Evolutionary conservation across 1,139 yeast genomes (phyloP).

Genomic region (Yamadazyma songkhlaensis): DNA sequence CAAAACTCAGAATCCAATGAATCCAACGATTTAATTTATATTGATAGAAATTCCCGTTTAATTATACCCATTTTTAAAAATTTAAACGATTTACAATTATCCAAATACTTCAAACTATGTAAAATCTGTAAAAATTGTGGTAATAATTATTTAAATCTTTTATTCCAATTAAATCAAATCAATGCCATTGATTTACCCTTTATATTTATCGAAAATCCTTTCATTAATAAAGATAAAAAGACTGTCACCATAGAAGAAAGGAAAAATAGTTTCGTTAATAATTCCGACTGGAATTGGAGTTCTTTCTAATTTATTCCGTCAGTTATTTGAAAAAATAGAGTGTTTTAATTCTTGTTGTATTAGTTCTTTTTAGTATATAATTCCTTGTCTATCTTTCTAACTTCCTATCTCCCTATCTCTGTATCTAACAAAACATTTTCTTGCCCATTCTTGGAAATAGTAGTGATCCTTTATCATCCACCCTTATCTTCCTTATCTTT

Average conservation of each 20-base stretch:
- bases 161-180: slow-evolving; percentile 25
- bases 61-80: slow-evolving; percentile 34
- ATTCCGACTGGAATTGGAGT: slow-evolving; percentile 47
- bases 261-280: slow-evolving; percentile 10
- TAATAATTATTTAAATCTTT: slow-evolving; percentile 26
- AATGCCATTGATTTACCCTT: slow-evolving; percentile 19
- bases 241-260: slow-evolving; percentile 6
- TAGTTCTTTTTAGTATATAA: too few relatives aligned
- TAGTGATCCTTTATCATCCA: neutral
- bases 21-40: slow-evolving; percentile 16
- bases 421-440: too few relatives aligned
- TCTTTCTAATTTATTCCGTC: too few relatives aligned
- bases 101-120: slow-evolving; percentile 23
- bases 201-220: slow-evolving; percentile 41
- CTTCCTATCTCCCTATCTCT: too few relatives aligned
- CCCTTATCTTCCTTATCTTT: too few relatives aligned
- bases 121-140: slow-evolving; percentile 43
- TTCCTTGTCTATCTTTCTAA: too few relatives aligned
- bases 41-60: slow-evolving; percentile 36
- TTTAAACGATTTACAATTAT: slow-evolving; percentile 13
- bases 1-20: neutral
- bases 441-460: neutral
- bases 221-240: slow-evolving; percentile 14
- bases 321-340: too few relatives aligned
- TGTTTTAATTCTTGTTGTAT: slow-evolving; percentile 1